A percentile compares a stretch with the other conserved stretches of the same genome.
Conservation (phyloP, 2,329 filamentous ascomycete species). For the Helminthosporium solani region DNA sequence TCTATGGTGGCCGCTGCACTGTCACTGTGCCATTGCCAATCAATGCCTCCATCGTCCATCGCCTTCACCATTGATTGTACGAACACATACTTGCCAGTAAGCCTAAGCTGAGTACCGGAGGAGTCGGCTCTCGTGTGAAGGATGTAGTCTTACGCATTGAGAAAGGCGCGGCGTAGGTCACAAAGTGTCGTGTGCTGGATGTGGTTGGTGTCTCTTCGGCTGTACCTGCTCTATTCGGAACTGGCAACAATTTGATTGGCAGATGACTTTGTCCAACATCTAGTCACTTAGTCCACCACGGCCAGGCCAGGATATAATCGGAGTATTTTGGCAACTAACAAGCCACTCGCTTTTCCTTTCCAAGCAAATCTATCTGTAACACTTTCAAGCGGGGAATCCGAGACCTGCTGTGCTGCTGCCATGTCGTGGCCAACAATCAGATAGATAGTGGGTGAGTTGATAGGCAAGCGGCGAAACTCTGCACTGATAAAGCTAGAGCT, state of each 20-base stretch:
- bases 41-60: too few relatives aligned
- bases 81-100: background rate
- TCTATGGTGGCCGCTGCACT: conserved; percentile 1
- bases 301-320: background rate
- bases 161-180: conserved; percentile 19
- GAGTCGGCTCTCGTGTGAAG: conserved; percentile 9
- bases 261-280: background rate
- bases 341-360: background rate
- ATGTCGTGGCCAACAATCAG: conserved; percentile 16
- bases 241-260: conserved; percentile 12
- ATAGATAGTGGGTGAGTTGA: too few relatives aligned
- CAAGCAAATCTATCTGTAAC: background rate
- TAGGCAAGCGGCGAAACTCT: conserved; percentile 19
- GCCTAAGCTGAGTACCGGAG: conserved; percentile 9
- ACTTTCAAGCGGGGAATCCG: conserved; percentile 5
- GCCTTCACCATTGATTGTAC: too few relatives aligned
- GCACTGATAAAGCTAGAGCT: conserved; percentile 28
- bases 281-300: too few relatives aligned
- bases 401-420: conserved; percentile 12
- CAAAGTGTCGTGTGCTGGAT: conserved; percentile 30
- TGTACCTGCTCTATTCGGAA: conserved; percentile 28
- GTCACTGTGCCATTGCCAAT: conserved; percentile 13
- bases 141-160: conserved; percentile 6
- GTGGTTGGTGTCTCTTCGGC: conserved; percentile 17
- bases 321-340: conserved; percentile 4